phyloP scores from a whole-genome alignment of 768 basidiomycete genomes.

The Auricularia cornea region DNA sequence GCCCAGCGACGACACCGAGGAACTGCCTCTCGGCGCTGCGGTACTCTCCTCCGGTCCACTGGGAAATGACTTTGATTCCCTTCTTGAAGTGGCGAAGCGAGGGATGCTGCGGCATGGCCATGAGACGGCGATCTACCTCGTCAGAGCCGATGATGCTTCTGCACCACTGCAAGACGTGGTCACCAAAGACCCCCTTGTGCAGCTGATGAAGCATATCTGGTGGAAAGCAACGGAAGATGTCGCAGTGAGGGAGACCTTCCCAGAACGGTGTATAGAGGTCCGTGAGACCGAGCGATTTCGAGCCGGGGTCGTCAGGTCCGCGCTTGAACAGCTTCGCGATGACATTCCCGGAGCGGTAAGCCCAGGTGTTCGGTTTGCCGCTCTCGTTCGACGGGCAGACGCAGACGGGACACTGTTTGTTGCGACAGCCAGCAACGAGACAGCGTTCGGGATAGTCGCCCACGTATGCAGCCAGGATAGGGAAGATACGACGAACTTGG shows the following conservation, averaged over 20 bases:
- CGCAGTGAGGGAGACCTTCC: constrained; percentile 28
- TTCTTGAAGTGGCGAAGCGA: constrained; percentile 21
- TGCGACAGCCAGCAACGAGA: constrained; percentile 5
- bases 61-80: constrained; percentile 10
- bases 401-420: constrained; percentile 9
- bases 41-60: constrained; percentile 8
- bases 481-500: constrained; percentile 19
- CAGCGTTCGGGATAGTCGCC: constrained; percentile 13
- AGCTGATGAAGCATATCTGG: constrained; percentile 40
- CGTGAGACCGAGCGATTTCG: not conserved
- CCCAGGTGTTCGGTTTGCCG: not conserved
- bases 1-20: constrained; percentile 23
- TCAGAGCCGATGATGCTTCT: constrained; percentile 2
- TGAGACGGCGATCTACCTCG: constrained; percentile 13
- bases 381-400: not conserved
- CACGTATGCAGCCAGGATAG: constrained; percentile 28
- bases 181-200: constrained; percentile 39
- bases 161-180: constrained; percentile 34
- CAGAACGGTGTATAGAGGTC: constrained; percentile 29
- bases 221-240: constrained; percentile 34
- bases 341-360: too few species aligned
- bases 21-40: constrained; percentile 9
- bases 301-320: not conserved
- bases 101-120: constrained; percentile 10
- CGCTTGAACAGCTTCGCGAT: not conserved